These are phyloP conservation scores for Artemisia annua DNA, from an alignment of 129 eudicot genomes.

Conservation along the genomic window DNA sequence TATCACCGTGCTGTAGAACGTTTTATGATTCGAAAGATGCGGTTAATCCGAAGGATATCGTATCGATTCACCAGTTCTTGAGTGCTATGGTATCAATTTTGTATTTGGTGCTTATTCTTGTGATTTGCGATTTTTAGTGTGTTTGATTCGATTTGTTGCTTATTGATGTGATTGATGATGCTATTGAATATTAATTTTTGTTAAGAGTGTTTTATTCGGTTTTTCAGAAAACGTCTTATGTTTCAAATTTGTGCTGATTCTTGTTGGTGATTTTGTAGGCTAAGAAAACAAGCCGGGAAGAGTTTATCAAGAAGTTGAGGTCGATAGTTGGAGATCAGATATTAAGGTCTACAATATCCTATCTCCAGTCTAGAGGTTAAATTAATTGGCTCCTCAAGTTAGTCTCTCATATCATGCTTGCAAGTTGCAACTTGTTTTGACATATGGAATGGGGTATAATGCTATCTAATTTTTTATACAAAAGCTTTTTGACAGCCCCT, in stretches of 20 bases:
- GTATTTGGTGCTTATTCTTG: no score
- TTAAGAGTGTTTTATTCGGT: no score
- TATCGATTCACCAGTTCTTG: constrained; percentile 29
- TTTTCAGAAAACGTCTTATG: neutral
- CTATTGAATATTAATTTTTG: no score
- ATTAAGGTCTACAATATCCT: constrained; percentile 52
- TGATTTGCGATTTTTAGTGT: no score
- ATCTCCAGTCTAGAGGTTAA: constrained; percentile 55
- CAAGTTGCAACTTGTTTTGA: no score
- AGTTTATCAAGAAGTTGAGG: constrained; percentile 57
- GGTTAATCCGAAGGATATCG: constrained; percentile 23
- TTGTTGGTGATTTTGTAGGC: constrained; percentile 34
- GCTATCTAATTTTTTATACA: no score
- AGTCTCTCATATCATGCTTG: neutral
- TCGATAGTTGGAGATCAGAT: constrained; percentile 57
- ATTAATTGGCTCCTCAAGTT: neutral
- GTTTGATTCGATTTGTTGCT: no score
- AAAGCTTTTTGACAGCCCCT: no score
- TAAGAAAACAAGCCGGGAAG: constrained; percentile 54
- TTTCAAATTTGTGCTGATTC: neutral
- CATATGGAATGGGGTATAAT: no score
- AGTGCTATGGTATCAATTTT: neutral
- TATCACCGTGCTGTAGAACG: constrained; percentile 19
- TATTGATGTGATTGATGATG: no score
- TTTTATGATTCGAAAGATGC: constrained; percentile 11